Percentiles rank a stretch among this genome's conserved stretches.
Conservation (phyloP, 2,329 filamentous ascomycete genomes). For the Diaporthe citriasiana region DNA sequence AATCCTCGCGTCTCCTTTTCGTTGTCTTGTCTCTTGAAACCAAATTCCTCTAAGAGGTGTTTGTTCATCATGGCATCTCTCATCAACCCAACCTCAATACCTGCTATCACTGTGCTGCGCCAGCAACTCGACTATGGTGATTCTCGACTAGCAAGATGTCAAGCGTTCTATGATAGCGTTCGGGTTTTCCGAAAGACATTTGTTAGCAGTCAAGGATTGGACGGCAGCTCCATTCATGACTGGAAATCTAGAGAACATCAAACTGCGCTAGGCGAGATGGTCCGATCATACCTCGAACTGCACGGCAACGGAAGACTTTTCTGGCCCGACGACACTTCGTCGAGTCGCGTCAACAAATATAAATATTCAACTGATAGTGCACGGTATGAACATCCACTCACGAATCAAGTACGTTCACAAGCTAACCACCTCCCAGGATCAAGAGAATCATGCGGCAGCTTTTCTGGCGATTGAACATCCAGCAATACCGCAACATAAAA, state of each 20-base stretch:
- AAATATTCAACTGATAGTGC: neutral
- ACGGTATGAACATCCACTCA: neutral
- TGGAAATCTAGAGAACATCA: constrained; percentile 13
- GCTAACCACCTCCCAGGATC: neutral
- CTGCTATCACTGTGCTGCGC: neutral
- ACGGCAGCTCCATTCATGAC: constrained; percentile 5
- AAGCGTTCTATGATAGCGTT: constrained; percentile 7
- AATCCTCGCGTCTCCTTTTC: neutral
- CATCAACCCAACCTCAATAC: neutral
- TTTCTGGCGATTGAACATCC: constrained; percentile 19
- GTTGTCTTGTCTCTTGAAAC: neutral
- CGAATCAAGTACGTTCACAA: neutral
- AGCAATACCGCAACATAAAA: neutral
- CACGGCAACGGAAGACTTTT: neutral
- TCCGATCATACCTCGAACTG: neutral
- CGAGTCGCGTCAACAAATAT: neutral
- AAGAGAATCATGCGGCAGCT: neutral
- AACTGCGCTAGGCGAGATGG: neutral
- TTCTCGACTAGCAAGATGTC: neutral
- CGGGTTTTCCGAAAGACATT: constrained; percentile 1
- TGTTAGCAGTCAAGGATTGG: neutral
- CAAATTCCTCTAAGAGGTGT: accelerated
- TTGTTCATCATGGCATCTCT: neutral
- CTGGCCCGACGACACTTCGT: neutral
- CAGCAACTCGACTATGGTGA: neutral